Evolutionary conservation across 306 rosid genomes (phyloP), one percentile per base, ranked within the genome.

Genomic region (Cicer yamashitae): DNA sequence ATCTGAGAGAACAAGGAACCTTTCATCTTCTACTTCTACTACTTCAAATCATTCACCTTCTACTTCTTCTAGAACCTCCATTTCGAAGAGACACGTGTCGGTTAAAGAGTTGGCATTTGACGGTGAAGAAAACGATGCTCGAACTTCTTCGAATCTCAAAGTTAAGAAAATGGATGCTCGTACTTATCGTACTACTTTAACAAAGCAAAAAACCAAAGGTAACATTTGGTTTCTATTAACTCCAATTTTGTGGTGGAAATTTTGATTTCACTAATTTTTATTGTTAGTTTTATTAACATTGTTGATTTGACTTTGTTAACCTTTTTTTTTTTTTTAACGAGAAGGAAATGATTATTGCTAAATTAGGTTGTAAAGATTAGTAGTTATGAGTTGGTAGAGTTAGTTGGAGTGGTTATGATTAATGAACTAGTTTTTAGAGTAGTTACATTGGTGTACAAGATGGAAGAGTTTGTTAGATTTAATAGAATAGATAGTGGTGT

Each of bases 1-100:
- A 86, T 91, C 98, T 3, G 84, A 81, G 71, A 85, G 94, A 78
- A 18, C 68, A 57, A 77, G 77, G 76, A 67, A 68, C 8, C 22
- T 62, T 57, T 81, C 78, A n/a, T 14, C 71, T 63, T 53, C 61
- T 48, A 1, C 61, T 59, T 25, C 61, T 62, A 13, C 54, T 13
- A 12, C 54, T 12, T 58, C 73, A 2, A 17, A 76, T 77, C 73
- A 88, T 69, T 77, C 87, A 14, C 82, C 64, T 43, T 52, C 76
- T 11, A 58, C 53, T 47, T 77, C 86, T 60, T 77, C 86, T 60
- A 84, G 47, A 63, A 77, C 87, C 69, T 62, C 80, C 14, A 30
- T 38, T 6, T 45, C 62, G 45, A 85, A 87, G 22, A 87, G 77
- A 53, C 86, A 77, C 76, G 83, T 79, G 82, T 58, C 56, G 72